Percentiles rank a stretch among this genome's conserved stretches.
Evolutionary conservation across 306 rosid species (phyloP).

Genomic region (Gastrolobium villosum): DNA sequence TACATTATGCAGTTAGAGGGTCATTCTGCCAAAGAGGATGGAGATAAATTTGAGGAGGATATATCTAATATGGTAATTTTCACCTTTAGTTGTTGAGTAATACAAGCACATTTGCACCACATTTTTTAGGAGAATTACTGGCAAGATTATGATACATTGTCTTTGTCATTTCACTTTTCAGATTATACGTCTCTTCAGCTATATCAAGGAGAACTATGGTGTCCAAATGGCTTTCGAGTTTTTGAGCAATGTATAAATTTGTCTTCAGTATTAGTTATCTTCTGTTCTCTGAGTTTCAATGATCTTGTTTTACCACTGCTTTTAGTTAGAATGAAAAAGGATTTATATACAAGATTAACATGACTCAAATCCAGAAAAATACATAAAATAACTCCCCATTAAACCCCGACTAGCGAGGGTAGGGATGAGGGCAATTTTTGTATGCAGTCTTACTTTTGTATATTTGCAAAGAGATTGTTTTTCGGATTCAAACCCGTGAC

Average conservation of each 20-base stretch:
- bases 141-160: constrained; percentile 34
- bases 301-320: constrained; percentile 38
- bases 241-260: constrained; percentile 82
- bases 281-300: constrained; percentile 36
- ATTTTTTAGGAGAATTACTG: constrained; percentile 28
- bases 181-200: constrained; percentile 84
- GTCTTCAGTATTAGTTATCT: constrained; percentile 37
- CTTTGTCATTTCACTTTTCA: constrained; percentile 59
- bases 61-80: constrained; percentile 73
- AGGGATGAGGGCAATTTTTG: too few relatives aligned
- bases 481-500: too few relatives aligned
- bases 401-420: too few relatives aligned
- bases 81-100: constrained; percentile 33
- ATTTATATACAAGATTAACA: constrained; percentile 34
- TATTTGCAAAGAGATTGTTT: too few relatives aligned
- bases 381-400: background rate
- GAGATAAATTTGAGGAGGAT: constrained; percentile 67
- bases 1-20: constrained; percentile 66
- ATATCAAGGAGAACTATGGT: constrained; percentile 81
- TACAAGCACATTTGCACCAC: background rate
- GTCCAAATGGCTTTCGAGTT: constrained; percentile 85
- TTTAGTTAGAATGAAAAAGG: constrained; percentile 24
- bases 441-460: too few relatives aligned
- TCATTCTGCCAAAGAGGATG: constrained; percentile 54
- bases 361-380: constrained; percentile 43